Base-by-base conservation (phyloP, 805 yeast species). In the Cyberlindnera maritima region DNA sequence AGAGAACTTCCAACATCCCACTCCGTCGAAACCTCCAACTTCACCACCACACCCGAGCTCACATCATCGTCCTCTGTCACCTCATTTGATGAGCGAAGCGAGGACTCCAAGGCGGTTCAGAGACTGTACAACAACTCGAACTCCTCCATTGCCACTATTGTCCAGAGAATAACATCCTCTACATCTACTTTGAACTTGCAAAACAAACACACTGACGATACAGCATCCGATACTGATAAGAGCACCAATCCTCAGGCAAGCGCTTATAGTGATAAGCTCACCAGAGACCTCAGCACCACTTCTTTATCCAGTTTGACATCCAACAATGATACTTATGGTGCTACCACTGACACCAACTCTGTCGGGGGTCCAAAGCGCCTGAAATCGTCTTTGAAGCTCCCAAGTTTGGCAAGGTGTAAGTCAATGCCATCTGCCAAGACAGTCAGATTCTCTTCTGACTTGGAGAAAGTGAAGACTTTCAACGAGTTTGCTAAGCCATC, bases 391-490 rank as follows among this genome's bases (percentile, higher is more conserved):
- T 61, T 80, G 29, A 80, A 77, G 57, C 70, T 76, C 21, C 69
- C 74, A n/a, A 60, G 65, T 7, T 53, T 73, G 29, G 53, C 51
- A 37, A 63, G 70, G 57, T 72, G 65, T 46, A 70, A 60, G 54
- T 72, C 84, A 0, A 75, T 83, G 59, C 87, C 84, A 47, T 49
- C 56, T 17, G 41, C 48, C 4, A 83, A 81, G 60, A 76, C 79
- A 8, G 90, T 84, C 36, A 68, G 88, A 44, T 84, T 84, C 62
- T 86, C 88, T 1, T 62, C 76, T 6, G 69, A 77, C 41, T 67
- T 83, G 48, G 82, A 80, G 44, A 80, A 80, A 35, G 75, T 85
- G 46, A 83, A 83, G 62, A 77, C 78, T 57, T 84, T 85, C 59
- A 79, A 80, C 55, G 81, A 81, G 36, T 62, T 66, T 23, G 83